A percentile compares a stretch with the other conserved stretches of the same genome.
phyloP scores from a whole-genome alignment of 495 filamentous ascomycete species.

The Penicillium malachiteum region DNA sequence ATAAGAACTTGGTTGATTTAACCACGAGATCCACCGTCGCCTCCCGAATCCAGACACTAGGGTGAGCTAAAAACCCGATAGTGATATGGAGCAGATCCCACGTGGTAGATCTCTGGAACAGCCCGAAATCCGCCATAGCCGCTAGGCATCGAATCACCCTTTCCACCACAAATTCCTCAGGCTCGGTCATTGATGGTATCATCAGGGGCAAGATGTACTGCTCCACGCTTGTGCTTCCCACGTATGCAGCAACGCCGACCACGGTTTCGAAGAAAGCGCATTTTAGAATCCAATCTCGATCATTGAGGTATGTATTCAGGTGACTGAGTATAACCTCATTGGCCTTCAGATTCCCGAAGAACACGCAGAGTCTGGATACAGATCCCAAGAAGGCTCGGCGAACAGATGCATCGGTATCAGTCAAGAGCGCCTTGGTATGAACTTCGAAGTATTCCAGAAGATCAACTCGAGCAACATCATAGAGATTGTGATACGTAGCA shows the following conservation, averaged over 20 bases:
- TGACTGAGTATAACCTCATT: constrained; percentile 95
- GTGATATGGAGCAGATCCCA: constrained; percentile 85
- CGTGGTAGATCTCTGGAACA: constrained; percentile 78
- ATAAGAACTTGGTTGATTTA: constrained; percentile 72
- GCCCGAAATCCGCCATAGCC: constrained; percentile 82
- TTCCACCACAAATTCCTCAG: constrained; percentile 93
- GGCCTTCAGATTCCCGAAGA: constrained; percentile 84
- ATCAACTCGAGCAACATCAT: constrained; percentile 76
- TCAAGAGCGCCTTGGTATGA: constrained; percentile 86
- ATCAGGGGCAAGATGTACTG: constrained; percentile 96
- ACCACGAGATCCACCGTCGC: constrained; percentile 80
- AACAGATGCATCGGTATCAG: constrained; percentile 84
- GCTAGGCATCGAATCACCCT: constrained; percentile 84
- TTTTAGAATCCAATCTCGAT: constrained; percentile 93
- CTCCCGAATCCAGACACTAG: constrained; percentile 93
- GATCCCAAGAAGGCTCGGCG: constrained; percentile 91
- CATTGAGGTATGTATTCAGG: constrained; percentile 96
- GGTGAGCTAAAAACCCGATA: constrained; percentile 84
- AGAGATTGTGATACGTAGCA: constrained; percentile 73
- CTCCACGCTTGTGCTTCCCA: constrained; percentile 84
- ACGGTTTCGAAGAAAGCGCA: constrained; percentile 96
- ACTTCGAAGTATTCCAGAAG: constrained; percentile 76
- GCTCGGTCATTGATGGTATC: constrained; percentile 93
- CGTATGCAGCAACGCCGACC: constrained; percentile 85
- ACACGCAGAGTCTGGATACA: constrained; percentile 88